Base-by-base conservation (phyloP, 371 early-diverging fungal genomes). In the Mucor mucedo region DNA sequence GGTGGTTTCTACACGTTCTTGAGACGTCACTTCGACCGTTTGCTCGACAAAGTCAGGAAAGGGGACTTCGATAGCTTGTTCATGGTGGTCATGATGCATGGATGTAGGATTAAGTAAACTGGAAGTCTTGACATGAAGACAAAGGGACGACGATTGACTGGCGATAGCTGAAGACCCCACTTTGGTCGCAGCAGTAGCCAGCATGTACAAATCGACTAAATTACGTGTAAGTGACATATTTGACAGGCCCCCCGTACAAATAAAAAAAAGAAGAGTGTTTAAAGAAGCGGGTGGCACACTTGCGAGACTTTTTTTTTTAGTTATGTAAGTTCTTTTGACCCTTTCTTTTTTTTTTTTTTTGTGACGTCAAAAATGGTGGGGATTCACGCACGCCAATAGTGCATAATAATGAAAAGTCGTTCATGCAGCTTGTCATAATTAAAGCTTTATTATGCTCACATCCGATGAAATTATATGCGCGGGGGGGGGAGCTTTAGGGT, bases 21-120 rank as follows among this genome's bases (percentile, higher is more conserved):
- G 13, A 27, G n/a, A 14, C 27, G 10, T 41, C 55, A 9, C 10
- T n/a, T 40, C 21, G 21, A 21, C 21, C 21, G 21, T 21, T 21
- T 21, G 21, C 21, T 60, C 57, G 13, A 9, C 61, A 49, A 44
- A 35, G 38, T 49, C 44, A 28, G 60, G 60, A 30, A 64, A 64
- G 9, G 63, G 56, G 1, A 68, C 60, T 49, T 68, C 64, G 4
- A 56, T 32, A n/a, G 57, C 10, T 16, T 30, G 16, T 44, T 29
- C 47, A 32, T 10, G 54, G 5, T 55, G 16, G 33, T 28, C 16
- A 44, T 53, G 33, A 3, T 10, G 35, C 4, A 64, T 48, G 33
- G 77, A 65, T 27, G 79, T 71, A 50, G 82, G 77, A 45, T 78
- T 81, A 5, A 78, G 35, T 8, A 78, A 44, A 49, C 77, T 77